Conservation (phyloP, 306 rosid species). For the Sesbania bispinosa region DNA sequence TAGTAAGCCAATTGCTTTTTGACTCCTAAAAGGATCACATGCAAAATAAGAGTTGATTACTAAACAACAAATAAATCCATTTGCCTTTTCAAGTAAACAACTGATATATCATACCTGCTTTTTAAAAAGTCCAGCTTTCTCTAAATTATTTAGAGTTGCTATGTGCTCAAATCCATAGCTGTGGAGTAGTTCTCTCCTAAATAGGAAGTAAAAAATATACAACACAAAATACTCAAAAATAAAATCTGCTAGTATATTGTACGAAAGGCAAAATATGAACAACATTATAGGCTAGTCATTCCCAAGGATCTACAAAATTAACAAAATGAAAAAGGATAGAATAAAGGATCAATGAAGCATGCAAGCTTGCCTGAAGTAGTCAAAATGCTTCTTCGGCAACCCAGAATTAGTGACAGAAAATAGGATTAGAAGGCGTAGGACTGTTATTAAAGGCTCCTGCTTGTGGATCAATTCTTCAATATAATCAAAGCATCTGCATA, state of each 20-base stretch:
- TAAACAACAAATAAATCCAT: not conserved
- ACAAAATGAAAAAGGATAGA: conserved; percentile 4
- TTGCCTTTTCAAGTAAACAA: conserved; percentile 20
- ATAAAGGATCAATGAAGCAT: conserved; percentile 16
- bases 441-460: conserved; percentile 84
- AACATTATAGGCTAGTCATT: conserved; percentile 4
- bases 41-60: conserved; percentile 12
- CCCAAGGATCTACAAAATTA: not conserved
- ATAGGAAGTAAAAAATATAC: conserved; percentile 30
- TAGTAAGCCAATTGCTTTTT: conserved; percentile 81
- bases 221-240: conserved; percentile 13
- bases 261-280: conserved; percentile 21
- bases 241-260: conserved; percentile 7
- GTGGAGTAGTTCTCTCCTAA: conserved; percentile 94
- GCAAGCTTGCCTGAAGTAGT: conserved; percentile 76
- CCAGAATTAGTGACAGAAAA: conserved; percentile 88
- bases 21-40: conserved; percentile 72
- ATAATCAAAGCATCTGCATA: conserved; percentile 86
- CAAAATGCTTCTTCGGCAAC: conserved; percentile 85
- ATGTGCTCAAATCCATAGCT: conserved; percentile 99
- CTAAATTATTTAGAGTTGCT: conserved; percentile 78
- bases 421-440: conserved; percentile 83
- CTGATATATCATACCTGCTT: conserved; percentile 61
- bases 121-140: conserved; percentile 84
- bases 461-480: conserved; percentile 97